Evolutionary conservation across 495 filamentous ascomycete genomes (phyloP).

Genomic region (Annulohypoxylon stygium): DNA sequence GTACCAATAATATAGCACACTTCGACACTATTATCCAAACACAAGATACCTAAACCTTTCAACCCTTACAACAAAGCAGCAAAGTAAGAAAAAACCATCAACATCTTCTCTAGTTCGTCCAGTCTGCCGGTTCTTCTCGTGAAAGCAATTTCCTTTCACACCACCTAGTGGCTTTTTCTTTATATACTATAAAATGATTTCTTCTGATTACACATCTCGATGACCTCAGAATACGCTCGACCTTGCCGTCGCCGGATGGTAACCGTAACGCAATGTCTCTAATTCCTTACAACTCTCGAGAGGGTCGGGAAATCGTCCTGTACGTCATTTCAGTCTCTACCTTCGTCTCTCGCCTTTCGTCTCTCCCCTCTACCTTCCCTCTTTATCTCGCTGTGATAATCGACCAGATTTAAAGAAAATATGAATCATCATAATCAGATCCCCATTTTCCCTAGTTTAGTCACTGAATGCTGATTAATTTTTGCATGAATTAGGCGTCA

Average conservation of each 20-base stretch:
- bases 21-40: background rate
- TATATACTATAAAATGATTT: conserved; percentile 31
- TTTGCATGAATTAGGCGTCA: conserved; percentile 73
- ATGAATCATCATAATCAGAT: background rate
- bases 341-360: background rate
- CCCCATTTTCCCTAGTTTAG: background rate
- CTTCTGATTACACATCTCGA: conserved; percentile 13
- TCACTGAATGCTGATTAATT: background rate
- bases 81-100: conserved; percentile 24
- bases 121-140: background rate
- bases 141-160: conserved; percentile 12
- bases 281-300: conserved; percentile 72
- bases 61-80: conserved; percentile 21
- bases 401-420: background rate
- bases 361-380: background rate
- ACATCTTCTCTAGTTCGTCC: background rate
- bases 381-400: background rate
- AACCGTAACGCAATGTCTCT: conserved; percentile 66
- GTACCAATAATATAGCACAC: too few relatives aligned
- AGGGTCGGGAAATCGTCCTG: conserved; percentile 74
- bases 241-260: conserved; percentile 24
- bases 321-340: conserved; percentile 56
- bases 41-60: background rate
- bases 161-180: conserved; percentile 7
- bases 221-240: conserved; percentile 18